These are phyloP conservation scores for Aureobasidium sp. DNA, from an alignment of 2,329 filamentous ascomycete genomes.

Conservation along the genomic window DNA sequence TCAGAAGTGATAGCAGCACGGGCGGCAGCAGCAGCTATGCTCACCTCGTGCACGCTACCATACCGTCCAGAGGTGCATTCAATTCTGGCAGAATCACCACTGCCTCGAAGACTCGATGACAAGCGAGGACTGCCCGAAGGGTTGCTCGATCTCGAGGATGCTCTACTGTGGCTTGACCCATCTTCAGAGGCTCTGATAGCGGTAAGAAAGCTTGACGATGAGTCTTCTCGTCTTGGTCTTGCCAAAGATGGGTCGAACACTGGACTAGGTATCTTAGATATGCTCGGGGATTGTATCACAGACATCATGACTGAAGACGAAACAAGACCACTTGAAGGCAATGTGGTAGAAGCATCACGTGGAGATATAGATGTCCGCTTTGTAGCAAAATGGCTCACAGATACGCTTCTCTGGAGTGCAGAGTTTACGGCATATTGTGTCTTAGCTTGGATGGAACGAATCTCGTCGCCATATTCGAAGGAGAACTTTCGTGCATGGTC, in stretches of 20 bases:
- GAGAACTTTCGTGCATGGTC: constrained; percentile 32
- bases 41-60: constrained; percentile 2
- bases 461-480: constrained; percentile 38
- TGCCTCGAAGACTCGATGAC: neutral
- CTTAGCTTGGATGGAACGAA: neutral
- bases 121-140: neutral
- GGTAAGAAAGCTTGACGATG: constrained; percentile 32
- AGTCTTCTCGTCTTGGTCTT: constrained; percentile 32
- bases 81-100: neutral
- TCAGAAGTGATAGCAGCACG: neutral
- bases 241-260: constrained; percentile 27
- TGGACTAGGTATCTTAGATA: constrained; percentile 40
- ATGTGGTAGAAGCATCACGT: neutral
- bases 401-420: neutral
- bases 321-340: neutral
- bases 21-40: constrained; percentile 7
- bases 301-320: neutral
- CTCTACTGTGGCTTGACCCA: constrained; percentile 22
- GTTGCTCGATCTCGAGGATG: constrained; percentile 21
- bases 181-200: constrained; percentile 22
- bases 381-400: neutral
- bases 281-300: neutral
- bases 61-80: neutral
- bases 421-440: neutral
- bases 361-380: neutral